A percentile compares a stretch with the other conserved stretches of the same genome.
Evolutionary conservation across 805 yeast genomes (phyloP).

Genomic region (Candida insectorum): DNA sequence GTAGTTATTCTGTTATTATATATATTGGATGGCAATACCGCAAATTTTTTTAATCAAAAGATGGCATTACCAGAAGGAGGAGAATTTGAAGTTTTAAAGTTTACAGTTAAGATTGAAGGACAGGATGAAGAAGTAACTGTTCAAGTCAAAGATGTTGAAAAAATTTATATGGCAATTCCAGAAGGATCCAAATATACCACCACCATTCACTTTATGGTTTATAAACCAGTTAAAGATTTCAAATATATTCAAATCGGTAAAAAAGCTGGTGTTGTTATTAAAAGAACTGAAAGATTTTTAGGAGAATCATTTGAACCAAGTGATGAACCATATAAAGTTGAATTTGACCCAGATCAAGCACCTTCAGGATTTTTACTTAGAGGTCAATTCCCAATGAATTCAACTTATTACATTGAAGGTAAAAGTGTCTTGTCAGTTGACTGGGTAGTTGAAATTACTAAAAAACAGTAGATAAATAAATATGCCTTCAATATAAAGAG

Average conservation of each 20-base stretch:
- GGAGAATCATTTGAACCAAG: conserved; percentile 31
- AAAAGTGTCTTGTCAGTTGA: conserved; percentile 23
- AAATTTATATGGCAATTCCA: conserved; percentile 29
- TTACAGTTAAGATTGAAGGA: conserved; percentile 28
- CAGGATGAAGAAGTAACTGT: conserved; percentile 21
- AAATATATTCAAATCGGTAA: conserved; percentile 33
- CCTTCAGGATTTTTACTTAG: conserved; percentile 39
- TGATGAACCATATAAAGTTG: conserved; percentile 28
- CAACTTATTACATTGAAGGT: conserved; percentile 32
- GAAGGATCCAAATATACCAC: conserved; percentile 32
- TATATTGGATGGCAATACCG: too few relatives aligned
- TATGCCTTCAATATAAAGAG: too few relatives aligned
- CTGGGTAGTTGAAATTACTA: conserved; percentile 36
- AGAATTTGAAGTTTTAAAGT: conserved; percentile 30
- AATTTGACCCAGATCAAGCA: conserved; percentile 31
- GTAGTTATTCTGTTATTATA: too few relatives aligned
- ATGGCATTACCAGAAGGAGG: conserved; percentile 12
- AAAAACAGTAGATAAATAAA: conserved; percentile 20
- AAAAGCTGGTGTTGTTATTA: conserved; percentile 33
- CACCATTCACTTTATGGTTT: conserved; percentile 31
- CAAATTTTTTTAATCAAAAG: too few relatives aligned
- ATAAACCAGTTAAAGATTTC: conserved; percentile 25
- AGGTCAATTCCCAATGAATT: conserved; percentile 28
- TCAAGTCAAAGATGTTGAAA: conserved; percentile 24
- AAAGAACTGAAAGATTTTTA: conserved; percentile 23